A percentile compares a stretch with the other conserved stretches of the same genome.
Conservation (phyloP, 1,284 basidiomycete genomes). For the Cutaneotrichosporon curvatum region DNA sequence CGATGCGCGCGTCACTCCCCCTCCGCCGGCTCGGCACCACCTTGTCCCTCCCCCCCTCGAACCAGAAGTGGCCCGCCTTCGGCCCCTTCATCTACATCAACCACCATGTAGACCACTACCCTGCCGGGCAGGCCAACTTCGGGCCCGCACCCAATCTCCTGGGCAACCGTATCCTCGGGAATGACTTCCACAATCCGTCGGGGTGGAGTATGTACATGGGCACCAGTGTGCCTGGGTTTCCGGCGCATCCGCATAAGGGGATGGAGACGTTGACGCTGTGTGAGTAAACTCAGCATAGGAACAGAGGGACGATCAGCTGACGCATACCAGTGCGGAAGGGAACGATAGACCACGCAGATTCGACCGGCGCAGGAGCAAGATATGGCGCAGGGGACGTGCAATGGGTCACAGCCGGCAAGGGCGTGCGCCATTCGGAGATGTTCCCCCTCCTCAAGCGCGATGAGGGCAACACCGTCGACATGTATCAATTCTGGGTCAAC, state of each 20-base stretch:
- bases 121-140: constrained; percentile 1
- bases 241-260: constrained; percentile 14
- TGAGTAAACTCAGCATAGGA: neutral
- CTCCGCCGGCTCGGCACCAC: neutral
- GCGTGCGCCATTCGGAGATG: constrained; percentile 17
- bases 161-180: constrained; percentile 10
- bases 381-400: constrained; percentile 16
- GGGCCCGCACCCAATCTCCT: constrained; percentile 6
- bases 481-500: constrained; percentile 20
- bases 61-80: constrained; percentile 5
- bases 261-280: constrained; percentile 11
- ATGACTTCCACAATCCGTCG: constrained; percentile 7
- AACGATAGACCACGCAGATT: constrained; percentile 14
- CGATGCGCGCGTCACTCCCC: neutral
- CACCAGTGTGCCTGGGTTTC: constrained; percentile 10
- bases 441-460: constrained; percentile 12
- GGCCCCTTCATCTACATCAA: constrained; percentile 13
- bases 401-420: constrained; percentile 17
- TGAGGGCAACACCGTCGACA: constrained; percentile 9
- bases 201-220: constrained; percentile 19
- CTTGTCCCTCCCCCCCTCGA: neutral
- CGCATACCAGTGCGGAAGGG: constrained; percentile 2
- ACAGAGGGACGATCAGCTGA: no score
- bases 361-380: constrained; percentile 11
- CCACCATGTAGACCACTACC: constrained; percentile 14